phyloP scores from a whole-genome alignment of 768 basidiomycete species.

The Auricularia heimuer region DNA sequence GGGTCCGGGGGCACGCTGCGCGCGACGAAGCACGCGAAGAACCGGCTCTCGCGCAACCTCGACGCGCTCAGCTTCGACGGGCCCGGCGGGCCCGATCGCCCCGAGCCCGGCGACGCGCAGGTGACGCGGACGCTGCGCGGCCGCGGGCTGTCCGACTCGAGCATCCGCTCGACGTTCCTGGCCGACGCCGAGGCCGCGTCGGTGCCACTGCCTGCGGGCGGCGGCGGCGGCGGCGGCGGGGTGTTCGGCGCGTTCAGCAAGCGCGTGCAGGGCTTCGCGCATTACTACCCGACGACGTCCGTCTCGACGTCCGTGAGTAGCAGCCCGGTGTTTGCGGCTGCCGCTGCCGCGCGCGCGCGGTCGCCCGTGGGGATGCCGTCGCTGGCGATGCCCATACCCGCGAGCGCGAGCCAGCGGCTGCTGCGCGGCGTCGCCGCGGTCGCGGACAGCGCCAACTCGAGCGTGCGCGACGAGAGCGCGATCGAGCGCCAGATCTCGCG shows the following conservation, averaged over 20 bases:
- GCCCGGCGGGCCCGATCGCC: slow-evolving; percentile 20
- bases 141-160: slow-evolving; percentile 85
- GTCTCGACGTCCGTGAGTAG: neutral
- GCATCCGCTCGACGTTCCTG: slow-evolving; percentile 78
- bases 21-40: slow-evolving; percentile 11
- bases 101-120: slow-evolving; percentile 38
- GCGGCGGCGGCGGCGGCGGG: neutral
- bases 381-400: neutral
- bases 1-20: slow-evolving; percentile 8
- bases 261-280: neutral
- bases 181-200: slow-evolving; percentile 18
- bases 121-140: slow-evolving; percentile 59
- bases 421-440: neutral
- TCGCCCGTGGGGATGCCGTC: neutral
- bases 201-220: neutral
- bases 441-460: neutral
- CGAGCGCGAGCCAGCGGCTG: neutral
- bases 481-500: neutral
- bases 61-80: slow-evolving; percentile 45
- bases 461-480: slow-evolving; percentile 1
- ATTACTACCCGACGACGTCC: neutral
- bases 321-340: neutral
- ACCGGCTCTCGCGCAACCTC: slow-evolving; percentile 51
- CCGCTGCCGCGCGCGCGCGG: neutral
- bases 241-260: neutral